Percentiles rank a stretch among this genome's conserved stretches.
Evolutionary conservation across 164 flowering plant species (phyloP).

Genomic region (Magnolia changhungtana): DNA sequence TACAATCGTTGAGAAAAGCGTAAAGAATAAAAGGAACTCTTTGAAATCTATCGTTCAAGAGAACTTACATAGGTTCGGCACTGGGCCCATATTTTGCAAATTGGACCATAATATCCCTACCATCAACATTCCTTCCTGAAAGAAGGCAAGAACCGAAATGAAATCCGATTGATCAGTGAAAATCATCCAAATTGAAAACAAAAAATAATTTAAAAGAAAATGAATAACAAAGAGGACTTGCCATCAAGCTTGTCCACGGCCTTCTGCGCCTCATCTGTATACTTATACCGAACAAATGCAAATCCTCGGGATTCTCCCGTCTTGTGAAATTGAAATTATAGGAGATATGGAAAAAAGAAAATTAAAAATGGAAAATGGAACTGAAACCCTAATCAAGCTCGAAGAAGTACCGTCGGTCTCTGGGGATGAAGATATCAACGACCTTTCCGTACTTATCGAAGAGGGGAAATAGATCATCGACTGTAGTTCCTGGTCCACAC

Average conservation of each 20-base stretch:
- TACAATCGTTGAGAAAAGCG: no score
- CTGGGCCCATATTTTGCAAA: no score
- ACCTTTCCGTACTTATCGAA: slow-evolving; percentile 94
- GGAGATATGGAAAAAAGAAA: background rate
- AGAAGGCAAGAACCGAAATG: background rate
- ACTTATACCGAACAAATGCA: slow-evolving; percentile 75
- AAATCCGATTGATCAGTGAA: background rate
- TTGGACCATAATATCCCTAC: no score
- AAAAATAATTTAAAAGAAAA: background rate
- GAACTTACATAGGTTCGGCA: no score
- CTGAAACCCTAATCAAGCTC: background rate
- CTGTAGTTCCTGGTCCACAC: slow-evolving; percentile 67
- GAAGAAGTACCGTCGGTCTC: slow-evolving; percentile 59
- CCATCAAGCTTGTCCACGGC: slow-evolving; percentile 82
- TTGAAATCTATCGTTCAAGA: no score
- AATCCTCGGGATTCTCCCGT: slow-evolving; percentile 81
- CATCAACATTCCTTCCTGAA: no score
- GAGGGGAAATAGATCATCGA: slow-evolving; percentile 88
- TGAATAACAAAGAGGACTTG: slow-evolving; percentile 5
- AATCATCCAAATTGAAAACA: background rate
- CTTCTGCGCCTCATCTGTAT: slow-evolving; percentile 68
- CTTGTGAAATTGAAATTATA: slow-evolving; percentile 20
- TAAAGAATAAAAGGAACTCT: no score
- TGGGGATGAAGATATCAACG: slow-evolving; percentile 91
- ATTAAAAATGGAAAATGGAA: background rate